Evolutionary conservation across 2,329 filamentous ascomycete species (phyloP), one percentile per base, ranked within the genome.

Genomic region (Furcasterigmium furcatum): DNA sequence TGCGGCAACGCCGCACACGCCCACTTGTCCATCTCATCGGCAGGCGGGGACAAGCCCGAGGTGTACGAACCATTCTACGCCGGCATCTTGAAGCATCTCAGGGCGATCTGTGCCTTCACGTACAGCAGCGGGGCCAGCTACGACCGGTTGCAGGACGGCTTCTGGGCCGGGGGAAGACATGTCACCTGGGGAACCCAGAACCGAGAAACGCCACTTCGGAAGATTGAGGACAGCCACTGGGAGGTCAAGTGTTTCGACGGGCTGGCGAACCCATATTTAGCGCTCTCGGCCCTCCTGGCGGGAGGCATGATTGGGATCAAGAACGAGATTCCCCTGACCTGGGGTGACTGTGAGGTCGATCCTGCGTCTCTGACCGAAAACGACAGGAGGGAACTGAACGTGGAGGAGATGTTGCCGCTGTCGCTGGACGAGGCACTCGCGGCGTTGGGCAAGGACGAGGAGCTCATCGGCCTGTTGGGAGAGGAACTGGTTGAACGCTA

Each of bases 141-240:
- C 62, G 77, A 79, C 29, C 78, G 88, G 5, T 73, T 88, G 10
- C 64, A 68, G 2, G 83, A 90, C 44, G 78, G 87, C n/a, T 71
- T 70, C 47, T 94, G 88, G 88, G 79, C 87, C 0, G 87, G 87
- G n/a, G 87, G 87, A 0, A 79, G 82, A 8, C 91, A 85, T 83
- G 78, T 91, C 0, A 70, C 84, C 0, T 95, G 88, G 88, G 89
- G 89, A 12, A 87, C 82, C 5, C 84, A 94, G 65, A 94, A 94
- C 62, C 81, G 87, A 16, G 87, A 92, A 67, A 74, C 81, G 5
- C 85, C 88, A 1, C 70, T 95, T 9, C 78, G 88, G 12, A 84
- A 85, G 59, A 77, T 90, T 40, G 68, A 70, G 4, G 68, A 63
- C 3, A 82, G 80, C 18, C 84, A 89, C 57, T 95, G 88, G 85